Base-by-base conservation (phyloP, 345 rosid genomes). In the Luvunga scandens region DNA sequence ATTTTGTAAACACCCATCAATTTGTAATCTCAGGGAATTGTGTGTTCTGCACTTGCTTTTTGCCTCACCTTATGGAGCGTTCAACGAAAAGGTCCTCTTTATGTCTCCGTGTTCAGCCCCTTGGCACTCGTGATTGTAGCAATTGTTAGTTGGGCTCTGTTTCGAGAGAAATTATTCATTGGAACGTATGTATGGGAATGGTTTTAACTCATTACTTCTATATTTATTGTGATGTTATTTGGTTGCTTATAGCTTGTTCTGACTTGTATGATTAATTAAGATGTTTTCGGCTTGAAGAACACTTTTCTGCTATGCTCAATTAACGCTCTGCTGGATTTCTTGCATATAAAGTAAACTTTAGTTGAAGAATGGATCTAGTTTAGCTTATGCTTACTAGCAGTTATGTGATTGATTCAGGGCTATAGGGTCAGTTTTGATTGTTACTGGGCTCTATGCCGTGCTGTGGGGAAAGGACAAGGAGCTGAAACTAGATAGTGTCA, bases 391-490 rank as follows among this genome's bases (percentile, higher is more conserved):
- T 27, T 13, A 28, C n/a, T 9, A 59, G 55, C 24, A 4, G 78
- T 55, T 16, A 64, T 30, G 31, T 53, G 68, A 36, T 63, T 73
- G 72, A 12, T 69, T 18, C 27, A 95, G 99, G 67, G 84, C 81
- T 71, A 53, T 91, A 72, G 98, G 99, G 56, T 92, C 98, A 2
- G 64, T 86, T 24, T 79, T 95, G 84, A 93, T 95, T 9, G 84
- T 95, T 38, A 83, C 67, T 7, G 99, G 99, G 9, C 88, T 92
- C 2, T 94, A 92, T 39, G 87, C 86, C 0, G 99, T 96, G 50
- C 85, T 96, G 8, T 96, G 98, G 98, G 99, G 98, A 21, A 96
- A 94, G 79, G 91, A 89, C 57, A 88, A 71, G 83, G 99, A 96
- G 83, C 38, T 61, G 38, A 86, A 77, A 22, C 10, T 3, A 36